Base-by-base conservation (phyloP, 257 asterid genomes). In the Przewalskia tangutica region DNA sequence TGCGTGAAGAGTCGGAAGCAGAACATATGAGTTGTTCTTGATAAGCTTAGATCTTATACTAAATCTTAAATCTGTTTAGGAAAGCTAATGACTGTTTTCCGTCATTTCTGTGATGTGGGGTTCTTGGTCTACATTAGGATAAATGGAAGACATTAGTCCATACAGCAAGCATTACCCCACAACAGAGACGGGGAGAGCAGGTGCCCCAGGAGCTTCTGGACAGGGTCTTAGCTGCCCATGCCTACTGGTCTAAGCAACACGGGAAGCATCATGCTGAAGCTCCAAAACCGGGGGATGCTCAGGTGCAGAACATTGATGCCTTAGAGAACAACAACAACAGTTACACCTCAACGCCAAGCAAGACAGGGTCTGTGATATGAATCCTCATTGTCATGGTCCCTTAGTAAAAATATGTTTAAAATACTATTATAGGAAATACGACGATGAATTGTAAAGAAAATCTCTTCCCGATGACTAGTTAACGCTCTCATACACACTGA, bases 71-170 rank as follows among this genome's bases (percentile, higher is more conserved):
- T 51, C 27, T 51, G 36, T 81, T 51, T n/a, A 54, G 53, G 40
- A 18, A 44, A 62, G 13, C 67, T 20, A 77, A 82, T 73, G 81
- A 44, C 40, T 66, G 23, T 66, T 71, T 81, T 44, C 63, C 36
- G 3, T 66, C 36, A 55, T 75, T 44, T 32, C 77, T 70, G 32
- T 46, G 16, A 53, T 50, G 64, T 56, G 65, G 46, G 17, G 51
- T 48, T 53, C 18, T 16, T 79, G 85, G 76, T 73, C 80, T 48
- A 66, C 83, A 14, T 23, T 90, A 94, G 98, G 98, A 94, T 85
- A 94, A 94, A 85, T 94, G 98, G 98, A 94, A 94, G 86, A 94
- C 98, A 18, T 85, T 94, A 82, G 98, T 94, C 38, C 98, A 93
- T 75, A 94, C 98, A 10, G 98, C 95, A 55, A 92, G 95, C 93